Conservation (phyloP, 768 basidiomycete genomes). For the Trametes maxima region DNA sequence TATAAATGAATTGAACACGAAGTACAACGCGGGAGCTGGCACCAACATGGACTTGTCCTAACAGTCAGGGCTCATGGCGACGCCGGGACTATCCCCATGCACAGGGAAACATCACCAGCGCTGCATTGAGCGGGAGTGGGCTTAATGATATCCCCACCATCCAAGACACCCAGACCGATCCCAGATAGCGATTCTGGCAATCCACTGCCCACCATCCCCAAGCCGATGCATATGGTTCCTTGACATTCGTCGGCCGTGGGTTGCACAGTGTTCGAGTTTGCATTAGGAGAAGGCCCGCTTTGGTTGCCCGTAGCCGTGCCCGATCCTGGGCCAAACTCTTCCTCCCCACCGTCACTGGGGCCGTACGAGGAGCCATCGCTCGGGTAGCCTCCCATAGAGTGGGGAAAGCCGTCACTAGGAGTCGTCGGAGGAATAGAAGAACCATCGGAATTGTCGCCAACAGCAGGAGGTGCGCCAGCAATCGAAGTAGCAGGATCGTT, state of each 20-base stretch:
- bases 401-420: background rate
- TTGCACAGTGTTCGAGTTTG: background rate
- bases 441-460: background rate
- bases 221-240: background rate
- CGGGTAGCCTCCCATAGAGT: background rate
- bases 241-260: background rate
- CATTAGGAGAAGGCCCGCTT: background rate
- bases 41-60: no score
- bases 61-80: no score
- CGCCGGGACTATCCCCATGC: background rate
- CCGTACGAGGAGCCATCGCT: background rate
- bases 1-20: no score
- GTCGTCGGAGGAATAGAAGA: background rate
- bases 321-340: background rate
- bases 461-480: background rate
- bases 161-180: no score
- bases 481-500: no score
- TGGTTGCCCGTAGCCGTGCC: background rate
- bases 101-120: background rate
- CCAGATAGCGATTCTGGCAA: no score
- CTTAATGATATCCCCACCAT: background rate
- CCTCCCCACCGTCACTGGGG: no score
- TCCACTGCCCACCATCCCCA: no score
- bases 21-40: no score
- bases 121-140: background rate